phyloP scores from a whole-genome alignment of 2,329 filamentous ascomycete genomes.

The Cordyceps fumosorosea region DNA sequence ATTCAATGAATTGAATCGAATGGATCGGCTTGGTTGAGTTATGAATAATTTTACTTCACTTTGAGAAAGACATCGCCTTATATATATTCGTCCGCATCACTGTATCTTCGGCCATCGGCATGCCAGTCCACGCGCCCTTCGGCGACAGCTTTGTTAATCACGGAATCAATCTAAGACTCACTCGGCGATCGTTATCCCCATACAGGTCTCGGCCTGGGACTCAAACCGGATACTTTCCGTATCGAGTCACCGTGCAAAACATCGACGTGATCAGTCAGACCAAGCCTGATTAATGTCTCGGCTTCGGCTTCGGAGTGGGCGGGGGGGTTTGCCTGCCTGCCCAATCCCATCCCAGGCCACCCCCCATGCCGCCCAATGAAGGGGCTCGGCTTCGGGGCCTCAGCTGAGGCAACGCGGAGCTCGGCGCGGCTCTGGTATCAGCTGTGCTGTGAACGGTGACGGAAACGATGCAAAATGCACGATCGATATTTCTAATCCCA shows the following conservation, averaged over 20 bases:
- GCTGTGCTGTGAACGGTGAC: background rate
- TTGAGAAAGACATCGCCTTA: background rate
- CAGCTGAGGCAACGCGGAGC: background rate
- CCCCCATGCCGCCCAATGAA: background rate
- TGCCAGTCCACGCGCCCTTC: background rate
- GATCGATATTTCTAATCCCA: conserved; percentile 2
- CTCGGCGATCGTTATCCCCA: background rate
- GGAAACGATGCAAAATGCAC: background rate
- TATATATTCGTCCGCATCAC: background rate
- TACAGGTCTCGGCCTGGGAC: background rate
- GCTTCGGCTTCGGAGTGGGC: conserved; percentile 10
- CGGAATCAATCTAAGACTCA: background rate
- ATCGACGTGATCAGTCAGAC: background rate
- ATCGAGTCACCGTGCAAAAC: background rate
- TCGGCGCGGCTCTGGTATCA: background rate
- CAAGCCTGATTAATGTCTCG: background rate
- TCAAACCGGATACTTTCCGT: background rate
- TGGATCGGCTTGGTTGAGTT: background rate
- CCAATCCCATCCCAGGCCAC: background rate
- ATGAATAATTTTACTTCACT: background rate
- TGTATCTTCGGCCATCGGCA: background rate
- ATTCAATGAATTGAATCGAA: background rate
- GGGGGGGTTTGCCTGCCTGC: background rate
- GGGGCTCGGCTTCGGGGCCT: background rate
- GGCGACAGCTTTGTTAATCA: background rate